Evolutionary conservation across 2,329 filamentous ascomycete species (phyloP).

Genomic region (Albophoma yamanashiensis): DNA sequence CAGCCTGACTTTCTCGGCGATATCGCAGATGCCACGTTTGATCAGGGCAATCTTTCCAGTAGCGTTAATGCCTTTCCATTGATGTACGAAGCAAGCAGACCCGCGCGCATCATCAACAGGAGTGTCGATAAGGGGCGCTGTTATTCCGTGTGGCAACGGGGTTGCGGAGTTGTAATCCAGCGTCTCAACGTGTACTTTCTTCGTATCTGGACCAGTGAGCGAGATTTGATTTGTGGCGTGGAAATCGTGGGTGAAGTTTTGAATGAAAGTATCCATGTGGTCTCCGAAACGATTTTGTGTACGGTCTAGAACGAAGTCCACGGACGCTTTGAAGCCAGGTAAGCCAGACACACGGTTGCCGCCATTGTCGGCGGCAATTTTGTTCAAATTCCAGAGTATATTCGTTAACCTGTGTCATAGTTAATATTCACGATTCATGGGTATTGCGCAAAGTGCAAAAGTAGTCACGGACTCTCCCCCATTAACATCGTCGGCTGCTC

Average conservation of each 20-base stretch:
- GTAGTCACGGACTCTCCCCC: constrained; percentile 21
- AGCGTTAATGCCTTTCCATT: constrained; percentile 30
- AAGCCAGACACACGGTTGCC: constrained; percentile 51
- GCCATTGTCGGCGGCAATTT: constrained; percentile 42
- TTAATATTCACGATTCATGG: background rate
- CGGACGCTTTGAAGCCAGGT: constrained; percentile 47
- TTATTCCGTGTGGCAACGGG: constrained; percentile 22
- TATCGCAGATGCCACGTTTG: constrained; percentile 31
- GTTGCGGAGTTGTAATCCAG: constrained; percentile 38
- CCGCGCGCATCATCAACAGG: constrained; percentile 25
- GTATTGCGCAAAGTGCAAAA: background rate
- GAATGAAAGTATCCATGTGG: constrained; percentile 32
- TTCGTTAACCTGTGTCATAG: constrained; percentile 31
- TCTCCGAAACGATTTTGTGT: constrained; percentile 25
- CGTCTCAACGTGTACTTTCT: constrained; percentile 29
- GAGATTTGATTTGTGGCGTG: constrained; percentile 29
- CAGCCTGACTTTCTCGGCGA: constrained; percentile 29
- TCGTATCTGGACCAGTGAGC: constrained; percentile 33
- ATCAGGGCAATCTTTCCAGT: constrained; percentile 31
- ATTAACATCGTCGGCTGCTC: constrained; percentile 27
- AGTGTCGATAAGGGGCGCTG: constrained; percentile 20
- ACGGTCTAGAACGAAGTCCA: constrained; percentile 44
- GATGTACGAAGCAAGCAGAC: constrained; percentile 26
- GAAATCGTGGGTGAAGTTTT: constrained; percentile 36
- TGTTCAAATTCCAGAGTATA: constrained; percentile 42